These are phyloP conservation scores for Eremothecium coryli DNA, from an alignment of 1,139 yeast species.

Conservation along the genomic window DNA sequence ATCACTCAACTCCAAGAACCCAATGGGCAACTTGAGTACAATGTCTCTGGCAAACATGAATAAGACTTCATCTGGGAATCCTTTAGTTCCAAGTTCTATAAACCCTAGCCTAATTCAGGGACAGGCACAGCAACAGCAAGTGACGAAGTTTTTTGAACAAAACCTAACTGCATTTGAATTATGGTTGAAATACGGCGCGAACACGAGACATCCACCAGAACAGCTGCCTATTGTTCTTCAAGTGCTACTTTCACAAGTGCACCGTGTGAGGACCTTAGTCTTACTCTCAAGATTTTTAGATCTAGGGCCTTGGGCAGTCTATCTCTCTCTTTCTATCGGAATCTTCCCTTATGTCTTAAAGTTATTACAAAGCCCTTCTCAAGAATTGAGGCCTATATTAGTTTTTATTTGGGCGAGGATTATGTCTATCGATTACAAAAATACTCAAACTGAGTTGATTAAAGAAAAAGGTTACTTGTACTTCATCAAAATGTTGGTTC, in stretches of 20 bases:
- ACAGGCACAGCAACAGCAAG: constrained; percentile 48
- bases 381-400: constrained; percentile 85
- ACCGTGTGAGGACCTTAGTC: constrained; percentile 80
- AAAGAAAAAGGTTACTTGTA: constrained; percentile 88
- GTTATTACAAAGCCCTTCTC: constrained; percentile 87
- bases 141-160: constrained; percentile 90
- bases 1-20: constrained; percentile 27
- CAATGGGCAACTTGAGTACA: constrained; percentile 31
- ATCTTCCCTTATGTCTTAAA: constrained; percentile 92
- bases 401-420: constrained; percentile 97
- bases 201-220: constrained; percentile 81
- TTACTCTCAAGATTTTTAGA: constrained; percentile 79
- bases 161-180: constrained; percentile 93
- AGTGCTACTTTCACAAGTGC: constrained; percentile 87
- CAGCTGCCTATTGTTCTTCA: constrained; percentile 91
- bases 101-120: constrained; percentile 15
- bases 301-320: constrained; percentile 97
- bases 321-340: constrained; percentile 84
- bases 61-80: constrained; percentile 9
- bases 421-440: constrained; percentile 86
- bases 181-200: constrained; percentile 88
- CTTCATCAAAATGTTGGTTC: constrained; percentile 65
- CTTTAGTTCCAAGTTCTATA: constrained; percentile 13
- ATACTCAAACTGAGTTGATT: constrained; percentile 84
- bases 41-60: constrained; percentile 12